Evolutionary conservation across 257 asterid species (phyloP), one percentile per base, ranked within the genome.

Genomic region (Ajuga chamaepitys): DNA sequence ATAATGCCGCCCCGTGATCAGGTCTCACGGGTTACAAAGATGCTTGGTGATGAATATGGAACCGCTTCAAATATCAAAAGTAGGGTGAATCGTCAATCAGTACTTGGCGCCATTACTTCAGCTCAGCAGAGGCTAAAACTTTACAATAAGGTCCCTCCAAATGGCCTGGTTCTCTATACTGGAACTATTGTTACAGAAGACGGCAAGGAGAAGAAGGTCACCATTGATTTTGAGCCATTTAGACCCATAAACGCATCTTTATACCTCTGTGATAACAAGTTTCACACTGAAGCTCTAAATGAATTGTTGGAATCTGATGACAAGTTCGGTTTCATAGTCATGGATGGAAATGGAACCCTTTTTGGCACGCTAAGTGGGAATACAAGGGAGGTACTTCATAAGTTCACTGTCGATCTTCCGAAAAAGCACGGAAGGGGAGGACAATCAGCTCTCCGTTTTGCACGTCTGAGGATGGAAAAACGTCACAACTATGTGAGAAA

Each of bases 171-270:
- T 34, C 76, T 75, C 32, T 75, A 75, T 64, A 75, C 80, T 26
- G 77, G 81, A 45, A 76, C 81, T 56, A 76, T 76, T 37, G 68
- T 76, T n/a, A 76, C 81, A 14, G 81, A 76, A 4, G 81, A 76
- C 57, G 81, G 77, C 41, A 76, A 76, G 60, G 77, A 76, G 67
- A 71, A 67, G 71, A 76, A 76, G 59, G 75, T 76, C 20, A 71
- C 81, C 5, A 67, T 71, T 56, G 77, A 71, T 51, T 76, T 71
- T 24, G 77, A 70, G 71, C 81, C 77, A 26, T 76, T 71, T 44
- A 66, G 62, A 58, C 81, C 77, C 51, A 76, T 76, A 41, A 76
- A 71, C 34, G 81, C 77, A 8, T 67, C 81, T 21, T 61, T 76
- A 9, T 76, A 62, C 73, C 80, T 75, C 10, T 75, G 77, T 47